Percentiles rank a stretch among this genome's conserved stretches.
Conservation (phyloP, 805 yeast genomes). For the Saccharomycopsis schoenii region DNA sequence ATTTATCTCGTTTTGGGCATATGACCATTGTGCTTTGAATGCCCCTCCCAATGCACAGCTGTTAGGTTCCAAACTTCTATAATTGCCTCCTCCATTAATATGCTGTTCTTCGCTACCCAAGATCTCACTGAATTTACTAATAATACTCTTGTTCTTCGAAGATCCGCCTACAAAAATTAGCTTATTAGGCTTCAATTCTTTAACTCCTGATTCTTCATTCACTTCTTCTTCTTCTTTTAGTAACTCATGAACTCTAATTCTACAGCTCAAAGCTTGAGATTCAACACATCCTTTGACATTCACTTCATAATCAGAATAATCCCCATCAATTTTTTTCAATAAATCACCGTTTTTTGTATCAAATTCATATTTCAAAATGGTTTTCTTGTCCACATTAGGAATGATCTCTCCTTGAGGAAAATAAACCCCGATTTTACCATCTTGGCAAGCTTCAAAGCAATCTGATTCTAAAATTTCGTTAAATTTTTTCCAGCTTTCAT, state of each 20-base stretch:
- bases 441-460: slow-evolving; percentile 22
- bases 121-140: slow-evolving; percentile 57
- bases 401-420: slow-evolving; percentile 89
- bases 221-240: slow-evolving; percentile 29
- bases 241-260: slow-evolving; percentile 73
- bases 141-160: slow-evolving; percentile 59
- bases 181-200: slow-evolving; percentile 45
- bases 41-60: slow-evolving; percentile 94
- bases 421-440: slow-evolving; percentile 58
- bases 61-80: slow-evolving; percentile 65
- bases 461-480: slow-evolving; percentile 38
- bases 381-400: slow-evolving; percentile 46
- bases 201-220: too few relatives aligned
- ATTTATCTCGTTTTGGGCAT: slow-evolving; percentile 24
- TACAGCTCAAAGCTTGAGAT: slow-evolving; percentile 77
- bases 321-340: slow-evolving; percentile 26
- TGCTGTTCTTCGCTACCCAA: slow-evolving; percentile 37
- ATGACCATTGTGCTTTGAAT: slow-evolving; percentile 72
- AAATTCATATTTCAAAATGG: slow-evolving; percentile 45
- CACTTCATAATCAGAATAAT: slow-evolving; percentile 39
- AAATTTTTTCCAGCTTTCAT: slow-evolving; percentile 50
- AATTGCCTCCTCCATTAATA: slow-evolving; percentile 38
- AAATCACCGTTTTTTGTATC: slow-evolving; percentile 24
- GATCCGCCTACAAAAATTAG: slow-evolving; percentile 86
- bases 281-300: slow-evolving; percentile 77